Conservation (phyloP, 169 alveolate genomes). For the Plasmodium gonderi region DNA sequence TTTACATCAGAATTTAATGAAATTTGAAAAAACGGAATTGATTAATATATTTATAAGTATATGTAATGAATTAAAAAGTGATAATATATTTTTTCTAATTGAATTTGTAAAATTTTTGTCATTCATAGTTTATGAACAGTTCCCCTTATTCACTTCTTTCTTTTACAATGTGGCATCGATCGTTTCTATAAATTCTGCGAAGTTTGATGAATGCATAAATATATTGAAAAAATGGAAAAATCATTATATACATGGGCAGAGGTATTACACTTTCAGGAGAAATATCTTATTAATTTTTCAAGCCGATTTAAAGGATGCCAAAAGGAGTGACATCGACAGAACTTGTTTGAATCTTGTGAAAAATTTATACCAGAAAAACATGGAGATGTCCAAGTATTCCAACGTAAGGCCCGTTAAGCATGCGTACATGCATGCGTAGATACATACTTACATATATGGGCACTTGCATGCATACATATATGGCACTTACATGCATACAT, state of each 20-base stretch:
- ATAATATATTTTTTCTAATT: slow-evolving; percentile 28
- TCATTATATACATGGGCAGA: slow-evolving; percentile 24
- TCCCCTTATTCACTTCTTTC: slow-evolving; percentile 64
- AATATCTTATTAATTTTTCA: slow-evolving; percentile 49
- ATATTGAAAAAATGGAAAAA: slow-evolving; percentile 45
- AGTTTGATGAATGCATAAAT: slow-evolving; percentile 44
- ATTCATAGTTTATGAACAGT: slow-evolving; percentile 64
- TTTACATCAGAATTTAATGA: slow-evolving; percentile 25
- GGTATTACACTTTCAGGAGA: slow-evolving; percentile 29
- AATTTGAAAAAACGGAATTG: slow-evolving; percentile 45
- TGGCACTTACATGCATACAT: background rate
- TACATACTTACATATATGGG: background rate
- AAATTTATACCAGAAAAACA: slow-evolving; percentile 1
- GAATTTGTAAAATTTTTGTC: slow-evolving; percentile 62
- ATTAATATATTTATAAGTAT: slow-evolving; percentile 46
- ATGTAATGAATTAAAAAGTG: slow-evolving; percentile 60
- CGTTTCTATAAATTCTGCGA: background rate
- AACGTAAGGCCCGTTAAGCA: slow-evolving; percentile 13
- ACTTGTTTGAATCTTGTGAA: slow-evolving; percentile 28
- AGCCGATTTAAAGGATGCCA: slow-evolving; percentile 32
- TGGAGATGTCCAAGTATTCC: slow-evolving; percentile 37
- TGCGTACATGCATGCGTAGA: background rate
- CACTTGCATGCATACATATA: slow-evolving; percentile 3
- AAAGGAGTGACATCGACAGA: slow-evolving; percentile 13
- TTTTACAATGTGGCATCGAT: slow-evolving; percentile 29